Evolutionary conservation across 129 eudicot genomes (phyloP).

Genomic region (Arctium lappa): DNA sequence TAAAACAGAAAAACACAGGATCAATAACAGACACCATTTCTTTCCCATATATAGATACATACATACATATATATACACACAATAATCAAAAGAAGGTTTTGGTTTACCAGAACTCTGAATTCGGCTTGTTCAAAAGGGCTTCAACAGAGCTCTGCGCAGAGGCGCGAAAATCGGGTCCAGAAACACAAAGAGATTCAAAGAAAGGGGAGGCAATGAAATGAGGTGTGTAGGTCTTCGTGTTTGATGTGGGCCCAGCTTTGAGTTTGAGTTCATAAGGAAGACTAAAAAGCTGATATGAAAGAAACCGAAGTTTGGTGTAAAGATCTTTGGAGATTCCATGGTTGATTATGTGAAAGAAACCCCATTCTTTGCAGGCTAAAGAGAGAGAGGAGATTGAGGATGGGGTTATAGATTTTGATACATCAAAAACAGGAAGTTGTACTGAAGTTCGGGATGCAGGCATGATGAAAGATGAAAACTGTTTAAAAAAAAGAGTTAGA

Average conservation of each 20-base stretch:
- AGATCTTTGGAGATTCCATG: slow-evolving; percentile 85
- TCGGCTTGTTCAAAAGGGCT: slow-evolving; percentile 38
- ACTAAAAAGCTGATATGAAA: slow-evolving; percentile 53
- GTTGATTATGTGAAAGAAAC: slow-evolving; percentile 80
- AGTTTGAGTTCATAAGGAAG: slow-evolving; percentile 66
- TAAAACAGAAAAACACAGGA: slow-evolving; percentile 4
- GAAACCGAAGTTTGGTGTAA: slow-evolving; percentile 36
- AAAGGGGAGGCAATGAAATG: slow-evolving; percentile 89
- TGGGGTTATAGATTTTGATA: slow-evolving; percentile 54
- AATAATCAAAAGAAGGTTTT: slow-evolving; percentile 9
- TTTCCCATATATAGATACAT: background rate
- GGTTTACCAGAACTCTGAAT: slow-evolving; percentile 63
- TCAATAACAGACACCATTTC: background rate
- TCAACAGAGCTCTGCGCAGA: slow-evolving; percentile 69
- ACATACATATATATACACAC: background rate
- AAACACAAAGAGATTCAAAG: slow-evolving; percentile 76
- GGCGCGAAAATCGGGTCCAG: slow-evolving; percentile 65
- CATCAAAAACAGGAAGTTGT: slow-evolving; percentile 72
- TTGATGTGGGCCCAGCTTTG: slow-evolving; percentile 68
- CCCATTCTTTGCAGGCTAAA: slow-evolving; percentile 83
- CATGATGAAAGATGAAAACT: slow-evolving; percentile 32
- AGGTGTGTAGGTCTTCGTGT: slow-evolving; percentile 72
- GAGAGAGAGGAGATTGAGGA: slow-evolving; percentile 49
- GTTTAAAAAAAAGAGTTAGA: slow-evolving; percentile 15
- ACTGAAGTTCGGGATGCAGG: slow-evolving; percentile 45